Evolutionary conservation across 1,284 basidiomycete species (phyloP).

Genomic region (Lignosus rhinocerotis): DNA sequence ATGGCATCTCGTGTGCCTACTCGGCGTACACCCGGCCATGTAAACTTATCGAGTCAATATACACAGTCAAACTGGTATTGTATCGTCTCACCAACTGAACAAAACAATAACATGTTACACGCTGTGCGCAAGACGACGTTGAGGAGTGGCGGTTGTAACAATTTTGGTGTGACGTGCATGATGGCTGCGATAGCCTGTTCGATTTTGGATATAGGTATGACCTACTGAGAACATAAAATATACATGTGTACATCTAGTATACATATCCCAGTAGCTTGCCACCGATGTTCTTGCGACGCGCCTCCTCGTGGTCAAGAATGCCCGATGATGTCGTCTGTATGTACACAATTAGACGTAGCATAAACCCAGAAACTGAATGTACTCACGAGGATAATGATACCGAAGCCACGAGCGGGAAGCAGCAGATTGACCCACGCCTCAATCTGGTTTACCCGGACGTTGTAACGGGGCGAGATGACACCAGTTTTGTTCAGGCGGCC

Average conservation of each 20-base stretch:
- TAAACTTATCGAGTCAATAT: too few species aligned
- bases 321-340: slow-evolving; percentile 92
- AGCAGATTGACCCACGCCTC: slow-evolving; percentile 94
- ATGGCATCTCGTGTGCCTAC: too few species aligned
- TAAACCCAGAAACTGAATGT: background rate
- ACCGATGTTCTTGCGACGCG: slow-evolving; percentile 96
- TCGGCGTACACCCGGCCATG: too few species aligned
- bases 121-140: background rate
- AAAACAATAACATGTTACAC: too few species aligned
- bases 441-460: slow-evolving; percentile 91
- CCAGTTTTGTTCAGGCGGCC: slow-evolving; percentile 98
- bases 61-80: too few species aligned
- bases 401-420: slow-evolving; percentile 94
- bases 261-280: slow-evolving; percentile 88
- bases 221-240: slow-evolving; percentile 20
- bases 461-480: slow-evolving; percentile 98
- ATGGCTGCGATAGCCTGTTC: slow-evolving; percentile 18
- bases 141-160: background rate
- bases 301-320: slow-evolving; percentile 99
- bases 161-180: background rate
- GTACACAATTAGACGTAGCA: slow-evolving; percentile 2
- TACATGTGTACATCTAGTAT: slow-evolving; percentile 52
- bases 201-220: slow-evolving; percentile 18
- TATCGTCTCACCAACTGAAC: too few species aligned
- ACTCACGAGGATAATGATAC: slow-evolving; percentile 86